Conservation (phyloP, 2,329 filamentous ascomycete genomes). For the Epichloe baconii region DNA sequence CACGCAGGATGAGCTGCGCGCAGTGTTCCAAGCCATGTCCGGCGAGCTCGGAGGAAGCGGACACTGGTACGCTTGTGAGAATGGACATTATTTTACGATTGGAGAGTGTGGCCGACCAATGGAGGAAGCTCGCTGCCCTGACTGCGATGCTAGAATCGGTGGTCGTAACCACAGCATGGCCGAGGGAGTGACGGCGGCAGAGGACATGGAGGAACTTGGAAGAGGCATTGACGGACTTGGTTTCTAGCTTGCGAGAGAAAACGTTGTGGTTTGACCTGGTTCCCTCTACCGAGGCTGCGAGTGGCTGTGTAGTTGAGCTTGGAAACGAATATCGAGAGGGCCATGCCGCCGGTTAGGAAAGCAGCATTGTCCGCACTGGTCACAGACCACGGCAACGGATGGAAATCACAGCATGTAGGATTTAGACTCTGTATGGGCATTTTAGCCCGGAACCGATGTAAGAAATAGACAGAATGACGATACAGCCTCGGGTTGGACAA, state of each 20-base stretch:
- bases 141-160: constrained; percentile 46
- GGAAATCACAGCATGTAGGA: too few relatives aligned
- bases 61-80: constrained; percentile 48
- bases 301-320: too few relatives aligned
- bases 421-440: too few relatives aligned
- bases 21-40: constrained; percentile 38
- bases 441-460: too few relatives aligned
- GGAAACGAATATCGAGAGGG: too few relatives aligned
- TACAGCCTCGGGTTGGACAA: too few relatives aligned
- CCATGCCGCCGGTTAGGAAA: too few relatives aligned
- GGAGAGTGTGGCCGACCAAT: constrained; percentile 56
- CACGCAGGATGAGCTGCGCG: constrained; percentile 36
- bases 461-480: too few relatives aligned
- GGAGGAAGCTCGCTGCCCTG: constrained; percentile 44
- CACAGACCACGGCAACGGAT: too few relatives aligned
- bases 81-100: constrained; percentile 48
- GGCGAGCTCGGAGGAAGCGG: constrained; percentile 37
- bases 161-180: constrained; percentile 37
- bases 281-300: too few relatives aligned
- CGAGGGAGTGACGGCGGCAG: constrained; percentile 37
- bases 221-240: background rate
- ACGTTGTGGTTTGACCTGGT: background rate
- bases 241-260: background rate
- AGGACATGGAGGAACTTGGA: constrained; percentile 6
- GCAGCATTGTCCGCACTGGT: too few relatives aligned